phyloP scores from a whole-genome alignment of 2,329 filamentous ascomycete species.

The Ophiostoma angusticollis region DNA sequence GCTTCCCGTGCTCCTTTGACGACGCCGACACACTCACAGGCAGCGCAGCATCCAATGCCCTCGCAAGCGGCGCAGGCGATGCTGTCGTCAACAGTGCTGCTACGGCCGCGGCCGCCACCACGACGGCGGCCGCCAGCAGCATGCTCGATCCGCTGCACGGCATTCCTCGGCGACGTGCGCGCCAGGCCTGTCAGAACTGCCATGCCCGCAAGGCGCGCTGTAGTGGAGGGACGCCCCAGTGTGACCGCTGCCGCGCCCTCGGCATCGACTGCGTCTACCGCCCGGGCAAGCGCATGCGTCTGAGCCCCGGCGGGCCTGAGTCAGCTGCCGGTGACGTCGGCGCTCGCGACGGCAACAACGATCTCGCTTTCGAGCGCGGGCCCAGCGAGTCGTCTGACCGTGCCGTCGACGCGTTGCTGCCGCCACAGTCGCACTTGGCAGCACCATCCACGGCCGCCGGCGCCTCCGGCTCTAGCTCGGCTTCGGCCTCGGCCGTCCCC shows the following conservation, averaged over 20 bases:
- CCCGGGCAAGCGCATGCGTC: conserved; percentile 29
- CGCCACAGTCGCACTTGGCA: not conserved
- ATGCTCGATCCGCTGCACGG: conserved; percentile 21
- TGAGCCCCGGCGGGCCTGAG: conserved; percentile 7
- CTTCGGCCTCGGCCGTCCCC: conserved; percentile 3
- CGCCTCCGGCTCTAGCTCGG: not conserved
- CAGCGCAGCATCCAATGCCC: not conserved
- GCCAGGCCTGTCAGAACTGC: conserved; percentile 44
- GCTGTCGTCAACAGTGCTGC: not conserved
- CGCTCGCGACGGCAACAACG: not conserved
- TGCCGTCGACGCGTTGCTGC: conserved; percentile 3
- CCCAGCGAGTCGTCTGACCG: conserved; percentile 17
- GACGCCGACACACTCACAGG: conserved; percentile 24
- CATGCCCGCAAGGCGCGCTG: conserved; percentile 46
- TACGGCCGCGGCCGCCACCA: not conserved
- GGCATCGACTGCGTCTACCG: conserved; percentile 44
- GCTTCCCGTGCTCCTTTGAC: conserved; percentile 45
- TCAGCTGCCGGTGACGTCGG: conserved; percentile 1
- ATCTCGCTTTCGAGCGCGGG: conserved; percentile 18
- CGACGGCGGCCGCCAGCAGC: not conserved
- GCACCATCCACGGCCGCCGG: not conserved
- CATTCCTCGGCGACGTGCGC: conserved; percentile 39
- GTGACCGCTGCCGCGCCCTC: conserved; percentile 38
- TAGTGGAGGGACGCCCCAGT: conserved; percentile 43
- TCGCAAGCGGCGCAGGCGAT: not conserved